Evolutionary conservation across 306 rosid genomes (phyloP).

Genomic region (Lathyrus aphaca): DNA sequence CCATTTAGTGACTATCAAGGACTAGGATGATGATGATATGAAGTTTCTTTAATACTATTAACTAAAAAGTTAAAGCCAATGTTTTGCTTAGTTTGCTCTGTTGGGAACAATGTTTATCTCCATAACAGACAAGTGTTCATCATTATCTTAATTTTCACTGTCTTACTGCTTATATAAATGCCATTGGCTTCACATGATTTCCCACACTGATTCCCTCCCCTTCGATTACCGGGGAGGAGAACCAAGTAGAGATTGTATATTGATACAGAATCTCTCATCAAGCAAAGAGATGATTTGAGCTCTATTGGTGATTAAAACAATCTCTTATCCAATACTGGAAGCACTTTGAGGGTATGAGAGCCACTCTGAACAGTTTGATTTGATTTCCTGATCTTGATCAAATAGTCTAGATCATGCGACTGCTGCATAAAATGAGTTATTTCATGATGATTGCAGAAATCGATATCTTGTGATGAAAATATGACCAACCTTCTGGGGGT

Average conservation of each 20-base stretch:
- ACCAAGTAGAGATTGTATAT: slow-evolving; percentile 34
- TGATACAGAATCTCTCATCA: slow-evolving; percentile 17
- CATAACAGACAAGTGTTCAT: slow-evolving; percentile 23
- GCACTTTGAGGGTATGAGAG: slow-evolving; percentile 53
- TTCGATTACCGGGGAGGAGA: slow-evolving; percentile 24
- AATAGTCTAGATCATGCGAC: background rate
- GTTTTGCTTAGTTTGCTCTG: slow-evolving; percentile 46
- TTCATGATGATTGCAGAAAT: background rate
- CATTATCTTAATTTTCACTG: slow-evolving; percentile 38
- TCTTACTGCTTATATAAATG: slow-evolving; percentile 38
- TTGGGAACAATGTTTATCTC: slow-evolving; percentile 40
- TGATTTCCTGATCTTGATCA: background rate
- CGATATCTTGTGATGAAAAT: slow-evolving; percentile 1
- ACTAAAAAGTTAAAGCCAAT: slow-evolving; percentile 19
- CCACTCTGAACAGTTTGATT: slow-evolving; percentile 31
- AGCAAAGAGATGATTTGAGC: slow-evolving; percentile 36
- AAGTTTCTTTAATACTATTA: slow-evolving; percentile 29
- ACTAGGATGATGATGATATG: slow-evolving; percentile 4
- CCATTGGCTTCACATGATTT: background rate
- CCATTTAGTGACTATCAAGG: slow-evolving; percentile 39
- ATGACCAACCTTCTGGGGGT: slow-evolving; percentile 19
- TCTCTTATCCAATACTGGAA: slow-evolving; percentile 50
- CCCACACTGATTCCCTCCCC: slow-evolving; percentile 39
- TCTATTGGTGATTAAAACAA: slow-evolving; percentile 23
- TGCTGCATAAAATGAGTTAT: background rate